Conservation (phyloP, 176 grass and related monocot species). For the Carex cristatella region DNA sequence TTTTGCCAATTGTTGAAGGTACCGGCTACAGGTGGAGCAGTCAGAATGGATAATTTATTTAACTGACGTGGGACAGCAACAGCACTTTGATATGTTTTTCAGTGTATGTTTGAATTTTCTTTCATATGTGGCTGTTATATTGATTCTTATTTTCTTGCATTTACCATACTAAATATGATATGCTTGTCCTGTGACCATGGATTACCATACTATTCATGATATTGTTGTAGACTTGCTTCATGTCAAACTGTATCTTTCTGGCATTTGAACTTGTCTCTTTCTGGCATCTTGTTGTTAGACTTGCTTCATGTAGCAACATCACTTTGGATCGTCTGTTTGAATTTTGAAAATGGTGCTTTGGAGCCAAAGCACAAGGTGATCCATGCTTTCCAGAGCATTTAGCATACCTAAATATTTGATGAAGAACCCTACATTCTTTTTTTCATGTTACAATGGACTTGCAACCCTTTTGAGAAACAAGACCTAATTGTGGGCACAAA, state of each 20-base stretch:
- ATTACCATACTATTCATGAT: background rate
- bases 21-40: constrained; percentile 71
- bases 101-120: constrained; percentile 36
- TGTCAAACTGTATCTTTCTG: background rate
- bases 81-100: constrained; percentile 98
- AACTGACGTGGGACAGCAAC: constrained; percentile 92
- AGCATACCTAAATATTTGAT: background rate
- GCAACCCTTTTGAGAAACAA: background rate
- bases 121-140: background rate
- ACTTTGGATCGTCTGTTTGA: background rate
- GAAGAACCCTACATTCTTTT: background rate
- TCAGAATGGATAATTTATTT: constrained; percentile 97
- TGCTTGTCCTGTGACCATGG: background rate
- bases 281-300: background rate
- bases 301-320: background rate
- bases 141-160: background rate
- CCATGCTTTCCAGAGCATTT: background rate
- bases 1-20: constrained; percentile 42
- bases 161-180: background rate
- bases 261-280: background rate
- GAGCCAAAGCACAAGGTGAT: background rate
- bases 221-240: background rate
- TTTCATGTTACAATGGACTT: background rate
- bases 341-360: background rate
- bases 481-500: background rate